Evolutionary conservation across 2,329 filamentous ascomycete species (phyloP).

Genomic region (Trichophyton schoenleinii): DNA sequence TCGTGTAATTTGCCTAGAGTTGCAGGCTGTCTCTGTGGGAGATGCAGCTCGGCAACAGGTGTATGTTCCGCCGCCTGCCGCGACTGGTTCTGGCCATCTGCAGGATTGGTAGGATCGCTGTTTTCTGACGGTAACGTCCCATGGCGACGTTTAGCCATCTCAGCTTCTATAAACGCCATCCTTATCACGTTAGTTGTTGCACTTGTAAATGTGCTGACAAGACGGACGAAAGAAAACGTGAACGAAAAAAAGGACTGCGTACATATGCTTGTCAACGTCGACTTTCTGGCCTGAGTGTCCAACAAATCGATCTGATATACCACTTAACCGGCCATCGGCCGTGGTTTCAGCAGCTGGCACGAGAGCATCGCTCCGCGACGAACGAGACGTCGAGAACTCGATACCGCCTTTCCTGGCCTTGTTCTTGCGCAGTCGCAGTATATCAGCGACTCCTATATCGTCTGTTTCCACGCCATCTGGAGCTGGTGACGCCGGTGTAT

Average conservation of each 20-base stretch:
- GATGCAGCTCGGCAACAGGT: constrained; percentile 15
- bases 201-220: neutral
- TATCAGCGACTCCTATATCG: constrained; percentile 19
- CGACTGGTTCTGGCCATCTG: neutral
- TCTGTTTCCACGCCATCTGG: constrained; percentile 10
- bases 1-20: constrained; percentile 45
- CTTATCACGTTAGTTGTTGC: constrained; percentile 48
- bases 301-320: constrained; percentile 42
- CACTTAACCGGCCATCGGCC: constrained; percentile 26
- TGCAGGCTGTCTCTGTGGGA: constrained; percentile 35
- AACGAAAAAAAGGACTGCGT: constrained; percentile 25
- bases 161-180: constrained; percentile 55
- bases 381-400: constrained; percentile 31
- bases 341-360: constrained; percentile 21
- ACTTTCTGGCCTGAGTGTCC: constrained; percentile 46
- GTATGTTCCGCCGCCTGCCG: neutral
- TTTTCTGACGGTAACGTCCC: neutral
- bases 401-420: constrained; percentile 33
- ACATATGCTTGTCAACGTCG: constrained; percentile 53
- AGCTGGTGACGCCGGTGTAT: neutral
- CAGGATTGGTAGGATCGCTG: constrained; percentile 10
- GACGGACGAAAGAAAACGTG: neutral
- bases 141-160: constrained; percentile 42
- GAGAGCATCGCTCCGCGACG: constrained; percentile 14
- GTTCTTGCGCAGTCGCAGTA: constrained; percentile 29